A percentile compares a stretch with the other conserved stretches of the same genome.
These are phyloP conservation scores for Botrytis byssoidea DNA, from an alignment of 2,329 filamentous ascomycete genomes.

Conservation along the genomic window DNA sequence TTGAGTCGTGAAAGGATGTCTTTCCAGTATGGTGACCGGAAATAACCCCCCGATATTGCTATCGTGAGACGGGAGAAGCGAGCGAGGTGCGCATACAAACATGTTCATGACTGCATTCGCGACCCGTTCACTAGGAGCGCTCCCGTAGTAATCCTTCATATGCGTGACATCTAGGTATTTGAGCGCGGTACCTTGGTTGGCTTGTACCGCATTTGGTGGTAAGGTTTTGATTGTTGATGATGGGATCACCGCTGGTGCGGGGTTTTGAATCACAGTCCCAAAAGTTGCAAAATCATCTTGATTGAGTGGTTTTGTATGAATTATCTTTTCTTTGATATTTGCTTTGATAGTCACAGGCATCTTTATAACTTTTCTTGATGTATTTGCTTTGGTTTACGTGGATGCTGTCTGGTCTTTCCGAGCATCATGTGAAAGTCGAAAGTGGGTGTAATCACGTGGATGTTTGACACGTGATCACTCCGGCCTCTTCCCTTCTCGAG, in stretches of 20 bases:
- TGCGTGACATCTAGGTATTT: slow-evolving; percentile 82
- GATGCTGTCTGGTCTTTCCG: not conserved
- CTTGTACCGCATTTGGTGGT: slow-evolving; percentile 52
- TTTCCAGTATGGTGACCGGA: slow-evolving; percentile 72
- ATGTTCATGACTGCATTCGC: slow-evolving; percentile 73
- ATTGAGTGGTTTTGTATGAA: slow-evolving; percentile 66
- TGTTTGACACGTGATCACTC: accelerated
- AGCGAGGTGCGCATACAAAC: slow-evolving; percentile 77
- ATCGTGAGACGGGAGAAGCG: slow-evolving; percentile 44
- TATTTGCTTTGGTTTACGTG: not conserved
- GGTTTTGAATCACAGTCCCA: slow-evolving; percentile 79
- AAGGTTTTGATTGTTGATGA: slow-evolving; percentile 40
- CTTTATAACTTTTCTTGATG: not conserved
- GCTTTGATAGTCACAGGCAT: slow-evolving; percentile 30
- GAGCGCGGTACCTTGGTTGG: slow-evolving; percentile 85
- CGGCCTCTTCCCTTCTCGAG: not conserved
- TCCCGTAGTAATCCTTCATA: slow-evolving; percentile 67
- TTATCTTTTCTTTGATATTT: slow-evolving; percentile 27
- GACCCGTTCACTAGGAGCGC: slow-evolving; percentile 57
- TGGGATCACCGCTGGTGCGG: slow-evolving; percentile 56
- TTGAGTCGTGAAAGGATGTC: slow-evolving; percentile 92
- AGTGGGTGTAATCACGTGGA: not conserved
- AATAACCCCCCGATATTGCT: slow-evolving; percentile 47
- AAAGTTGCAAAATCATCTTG: slow-evolving; percentile 70
- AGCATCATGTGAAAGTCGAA: not conserved